phyloP scores from a whole-genome alignment of 768 basidiomycete species.

The Mycena vulgaris region DNA sequence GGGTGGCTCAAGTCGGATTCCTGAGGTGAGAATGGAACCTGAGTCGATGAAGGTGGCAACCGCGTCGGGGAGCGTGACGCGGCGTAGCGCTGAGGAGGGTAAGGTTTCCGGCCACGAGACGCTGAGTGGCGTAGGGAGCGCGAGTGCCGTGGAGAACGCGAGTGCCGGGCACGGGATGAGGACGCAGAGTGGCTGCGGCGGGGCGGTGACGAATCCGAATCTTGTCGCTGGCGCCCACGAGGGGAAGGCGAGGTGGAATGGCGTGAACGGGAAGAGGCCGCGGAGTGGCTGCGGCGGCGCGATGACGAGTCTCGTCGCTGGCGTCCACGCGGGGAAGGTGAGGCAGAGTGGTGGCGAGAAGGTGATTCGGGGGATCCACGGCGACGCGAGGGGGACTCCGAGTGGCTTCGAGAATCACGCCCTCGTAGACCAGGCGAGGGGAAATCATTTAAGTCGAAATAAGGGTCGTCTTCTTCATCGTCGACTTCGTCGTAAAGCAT shows the following conservation, averaged over 20 bases:
- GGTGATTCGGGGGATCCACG: slow-evolving; percentile 3
- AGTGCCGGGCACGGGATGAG: neutral
- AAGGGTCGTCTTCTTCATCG: slow-evolving; percentile 6
- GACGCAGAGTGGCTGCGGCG: neutral
- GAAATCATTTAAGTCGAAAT: slow-evolving; percentile 2
- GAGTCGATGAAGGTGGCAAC: neutral
- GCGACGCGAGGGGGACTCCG: neutral
- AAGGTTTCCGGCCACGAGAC: neutral
- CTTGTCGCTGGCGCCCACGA: slow-evolving; percentile 1
- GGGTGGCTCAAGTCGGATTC: neutral
- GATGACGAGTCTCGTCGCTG: neutral
- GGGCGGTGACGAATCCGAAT: neutral
- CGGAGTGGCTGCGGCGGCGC: neutral
- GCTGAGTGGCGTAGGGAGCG: neutral
- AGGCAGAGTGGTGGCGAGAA: neutral
- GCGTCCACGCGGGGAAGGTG: neutral
- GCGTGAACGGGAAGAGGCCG: neutral
- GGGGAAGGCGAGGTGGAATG: neutral
- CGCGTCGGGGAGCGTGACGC: neutral
- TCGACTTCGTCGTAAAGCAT: neutral
- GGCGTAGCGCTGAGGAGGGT: neutral
- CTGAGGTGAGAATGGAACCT: neutral
- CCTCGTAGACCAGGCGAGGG: neutral
- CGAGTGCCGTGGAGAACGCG: neutral
- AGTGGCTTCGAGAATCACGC: neutral